A percentile compares a stretch with the other conserved stretches of the same genome.
phyloP scores from a whole-genome alignment of 2,329 filamentous ascomycete genomes.

The Pestalotiopsis sp. region DNA sequence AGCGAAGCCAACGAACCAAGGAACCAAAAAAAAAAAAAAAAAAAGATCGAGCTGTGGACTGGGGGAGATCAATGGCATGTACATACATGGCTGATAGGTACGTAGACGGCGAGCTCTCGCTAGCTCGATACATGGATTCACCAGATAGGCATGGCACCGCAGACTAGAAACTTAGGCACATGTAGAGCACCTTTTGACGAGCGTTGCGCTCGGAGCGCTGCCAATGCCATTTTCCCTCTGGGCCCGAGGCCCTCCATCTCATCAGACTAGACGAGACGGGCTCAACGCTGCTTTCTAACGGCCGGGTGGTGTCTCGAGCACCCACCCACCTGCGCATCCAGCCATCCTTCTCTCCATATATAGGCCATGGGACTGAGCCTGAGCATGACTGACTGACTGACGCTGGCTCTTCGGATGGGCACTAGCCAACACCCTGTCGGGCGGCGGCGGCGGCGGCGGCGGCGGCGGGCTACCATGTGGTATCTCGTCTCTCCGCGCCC shows the following conservation, averaged over 20 bases:
- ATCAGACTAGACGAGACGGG: constrained; percentile 3
- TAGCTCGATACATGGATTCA: neutral
- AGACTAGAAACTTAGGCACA: neutral
- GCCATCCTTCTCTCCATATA: neutral
- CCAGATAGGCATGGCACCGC: neutral
- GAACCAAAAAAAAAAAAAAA: neutral
- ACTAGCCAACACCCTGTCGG: neutral
- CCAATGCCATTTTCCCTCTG: neutral
- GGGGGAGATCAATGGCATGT: neutral
- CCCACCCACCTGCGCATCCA: neutral
- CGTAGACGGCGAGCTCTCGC: neutral
- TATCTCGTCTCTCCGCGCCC: neutral
- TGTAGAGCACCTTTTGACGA: constrained; percentile 2
- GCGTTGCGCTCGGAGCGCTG: constrained; percentile 10
- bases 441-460: neutral
- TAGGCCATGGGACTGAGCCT: neutral
- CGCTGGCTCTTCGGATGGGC: neutral
- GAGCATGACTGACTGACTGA: neutral
- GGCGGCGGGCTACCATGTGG: neutral
- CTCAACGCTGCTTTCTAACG: constrained; percentile 10
- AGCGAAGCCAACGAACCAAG: neutral
- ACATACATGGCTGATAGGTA: neutral
- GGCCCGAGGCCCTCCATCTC: neutral
- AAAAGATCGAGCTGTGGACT: neutral
- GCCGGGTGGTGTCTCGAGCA: constrained; percentile 5